Evolutionary conservation across 257 asterid genomes (phyloP).

Genomic region (Anisodus acutangulus): DNA sequence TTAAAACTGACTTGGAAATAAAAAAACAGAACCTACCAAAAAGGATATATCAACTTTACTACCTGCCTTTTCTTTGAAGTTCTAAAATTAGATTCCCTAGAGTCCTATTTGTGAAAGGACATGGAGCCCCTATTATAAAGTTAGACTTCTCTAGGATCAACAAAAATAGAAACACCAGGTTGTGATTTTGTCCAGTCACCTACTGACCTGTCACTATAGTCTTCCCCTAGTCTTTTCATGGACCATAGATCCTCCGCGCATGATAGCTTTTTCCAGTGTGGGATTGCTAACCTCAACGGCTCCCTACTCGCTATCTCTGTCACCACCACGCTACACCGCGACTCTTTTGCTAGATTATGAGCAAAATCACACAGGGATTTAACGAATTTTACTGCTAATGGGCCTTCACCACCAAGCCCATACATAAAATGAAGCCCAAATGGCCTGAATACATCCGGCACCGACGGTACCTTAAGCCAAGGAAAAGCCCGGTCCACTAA

Average conservation of each 20-base stretch:
- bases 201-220: constrained; percentile 68
- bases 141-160: constrained; percentile 89
- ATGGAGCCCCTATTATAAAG: constrained; percentile 7
- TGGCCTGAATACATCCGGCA: constrained; percentile 77
- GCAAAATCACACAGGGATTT: constrained; percentile 59
- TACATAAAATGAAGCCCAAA: constrained; percentile 80
- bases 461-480: constrained; percentile 68
- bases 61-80: constrained; percentile 6
- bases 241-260: constrained; percentile 94
- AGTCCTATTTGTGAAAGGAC: constrained; percentile 1
- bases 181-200: constrained; percentile 94
- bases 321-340: constrained; percentile 82
- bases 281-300: constrained; percentile 71
- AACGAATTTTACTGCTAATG: constrained; percentile 39
- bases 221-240: constrained; percentile 74
- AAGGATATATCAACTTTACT: constrained; percentile 20
- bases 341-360: constrained; percentile 68
- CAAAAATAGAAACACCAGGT: constrained; percentile 78
- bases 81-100: constrained; percentile 31
- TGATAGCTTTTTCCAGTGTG: constrained; percentile 84
- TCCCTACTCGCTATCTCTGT: constrained; percentile 75
- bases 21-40: not conserved
- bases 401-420: constrained; percentile 97
- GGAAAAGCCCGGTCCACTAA: constrained; percentile 82
- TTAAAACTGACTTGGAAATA: not conserved